A percentile compares a stretch with the other conserved stretches of the same genome.
Conservation (phyloP, 257 asterid genomes). For the Misopates orontium region DNA sequence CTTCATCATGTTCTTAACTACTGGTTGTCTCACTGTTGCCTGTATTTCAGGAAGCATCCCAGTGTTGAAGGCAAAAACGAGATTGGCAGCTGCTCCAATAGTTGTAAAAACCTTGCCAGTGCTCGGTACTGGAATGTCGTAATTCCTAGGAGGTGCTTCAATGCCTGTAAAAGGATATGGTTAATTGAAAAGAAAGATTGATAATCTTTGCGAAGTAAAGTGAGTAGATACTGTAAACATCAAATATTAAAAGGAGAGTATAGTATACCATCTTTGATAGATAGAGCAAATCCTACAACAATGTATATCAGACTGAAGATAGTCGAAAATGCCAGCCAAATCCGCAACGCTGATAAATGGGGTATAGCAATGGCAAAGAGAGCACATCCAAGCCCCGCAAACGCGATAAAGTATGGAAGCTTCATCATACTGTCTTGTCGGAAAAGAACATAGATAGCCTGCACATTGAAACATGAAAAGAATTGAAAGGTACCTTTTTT, state of each 20-base stretch:
- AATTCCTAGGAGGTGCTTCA: conserved; percentile 63
- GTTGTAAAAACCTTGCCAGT: conserved; percentile 59
- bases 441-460: conserved; percentile 80
- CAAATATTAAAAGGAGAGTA: conserved; percentile 7
- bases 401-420: conserved; percentile 73
- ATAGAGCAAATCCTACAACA: conserved; percentile 51
- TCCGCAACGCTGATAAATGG: conserved; percentile 80
- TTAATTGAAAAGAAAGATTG: too few relatives aligned
- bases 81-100: conserved; percentile 82
- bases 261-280: conserved; percentile 77
- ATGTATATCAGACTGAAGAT: conserved; percentile 72
- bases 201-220: too few relatives aligned
- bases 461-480: conserved; percentile 23
- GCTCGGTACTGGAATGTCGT: conserved; percentile 56
- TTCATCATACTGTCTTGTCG: conserved; percentile 56
- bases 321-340: conserved; percentile 82
- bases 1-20: conserved; percentile 84
- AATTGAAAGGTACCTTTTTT: neutral
- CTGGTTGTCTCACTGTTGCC: conserved; percentile 93
- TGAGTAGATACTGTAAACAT: too few relatives aligned
- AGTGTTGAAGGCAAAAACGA: conserved; percentile 88
- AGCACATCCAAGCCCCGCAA: conserved; percentile 76
- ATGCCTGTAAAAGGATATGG: conserved; percentile 33
- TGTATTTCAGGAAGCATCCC: conserved; percentile 99
- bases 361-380: conserved; percentile 81